Conservation (phyloP, 495 filamentous ascomycete species). For the Aspergillus egyptiacus region DNA sequence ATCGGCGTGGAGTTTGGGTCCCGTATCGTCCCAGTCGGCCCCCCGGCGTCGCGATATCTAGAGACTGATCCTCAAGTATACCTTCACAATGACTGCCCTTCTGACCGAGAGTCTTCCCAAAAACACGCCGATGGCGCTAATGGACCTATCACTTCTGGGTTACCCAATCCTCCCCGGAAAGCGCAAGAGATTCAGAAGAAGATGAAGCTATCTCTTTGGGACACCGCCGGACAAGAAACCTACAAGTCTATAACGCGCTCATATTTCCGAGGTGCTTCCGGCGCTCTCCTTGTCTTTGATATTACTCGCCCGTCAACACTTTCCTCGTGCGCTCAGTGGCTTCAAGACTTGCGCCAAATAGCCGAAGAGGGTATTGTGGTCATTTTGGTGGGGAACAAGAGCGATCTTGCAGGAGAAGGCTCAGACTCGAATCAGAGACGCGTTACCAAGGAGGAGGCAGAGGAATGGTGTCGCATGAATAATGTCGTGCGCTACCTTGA, state of each 20-base stretch:
- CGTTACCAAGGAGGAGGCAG: slow-evolving; percentile 71
- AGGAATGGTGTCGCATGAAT: slow-evolving; percentile 79
- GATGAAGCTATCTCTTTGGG: slow-evolving; percentile 84
- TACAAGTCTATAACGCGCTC: slow-evolving; percentile 92
- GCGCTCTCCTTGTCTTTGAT: slow-evolving; percentile 91
- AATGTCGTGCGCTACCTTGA: slow-evolving; percentile 86
- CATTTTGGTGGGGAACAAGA: slow-evolving; percentile 91
- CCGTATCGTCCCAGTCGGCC: slow-evolving; percentile 85
- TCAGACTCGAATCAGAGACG: slow-evolving; percentile 61
- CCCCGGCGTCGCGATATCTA: slow-evolving; percentile 49
- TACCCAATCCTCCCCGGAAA: slow-evolving; percentile 36
- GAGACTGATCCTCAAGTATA: slow-evolving; percentile 32
- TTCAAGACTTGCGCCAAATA: slow-evolving; percentile 85
- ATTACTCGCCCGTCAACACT: slow-evolving; percentile 85
- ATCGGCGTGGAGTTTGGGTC: slow-evolving; percentile 98
- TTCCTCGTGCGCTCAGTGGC: slow-evolving; percentile 77
- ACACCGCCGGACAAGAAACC: slow-evolving; percentile 95
- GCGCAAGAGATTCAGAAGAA: slow-evolving; percentile 53
- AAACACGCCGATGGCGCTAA: slow-evolving; percentile 10
- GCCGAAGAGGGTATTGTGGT: slow-evolving; percentile 92
- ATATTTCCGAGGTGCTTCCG: slow-evolving; percentile 91
- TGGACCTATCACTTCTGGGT: slow-evolving; percentile 24
- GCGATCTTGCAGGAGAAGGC: slow-evolving; percentile 58
- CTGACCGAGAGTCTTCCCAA: slow-evolving; percentile 5
- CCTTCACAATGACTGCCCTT: slow-evolving; percentile 6